A percentile compares a stretch with the other conserved stretches of the same genome.
phyloP scores from a whole-genome alignment of 441 rosid species.

The Manihot esculenta region DNA sequence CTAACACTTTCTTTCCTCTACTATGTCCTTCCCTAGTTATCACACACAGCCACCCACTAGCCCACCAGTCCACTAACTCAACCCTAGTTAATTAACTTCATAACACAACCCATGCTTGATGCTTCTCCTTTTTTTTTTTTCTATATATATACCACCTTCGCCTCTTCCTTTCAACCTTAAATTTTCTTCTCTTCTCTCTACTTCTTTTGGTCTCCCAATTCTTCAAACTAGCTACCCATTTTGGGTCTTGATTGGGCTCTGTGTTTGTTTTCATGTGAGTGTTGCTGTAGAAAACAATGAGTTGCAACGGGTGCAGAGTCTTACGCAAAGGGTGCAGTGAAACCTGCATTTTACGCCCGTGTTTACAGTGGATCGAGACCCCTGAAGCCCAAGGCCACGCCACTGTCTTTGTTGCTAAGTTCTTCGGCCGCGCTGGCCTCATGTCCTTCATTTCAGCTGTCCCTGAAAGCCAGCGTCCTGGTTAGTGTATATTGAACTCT shows the following conservation, averaged over 20 bases:
- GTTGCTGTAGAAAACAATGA: slow-evolving; percentile 28
- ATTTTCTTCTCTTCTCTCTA: not conserved
- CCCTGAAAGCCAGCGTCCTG: slow-evolving; percentile 46
- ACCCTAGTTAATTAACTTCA: slow-evolving; percentile 41
- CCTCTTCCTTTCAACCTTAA: not conserved
- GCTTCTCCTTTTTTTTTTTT: too few relatives aligned
- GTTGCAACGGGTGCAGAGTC: slow-evolving; percentile 68
- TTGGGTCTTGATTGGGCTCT: not conserved
- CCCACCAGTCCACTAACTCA: slow-evolving; percentile 24
- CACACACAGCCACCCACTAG: slow-evolving; percentile 8
- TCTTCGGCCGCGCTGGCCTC: slow-evolving; percentile 74
- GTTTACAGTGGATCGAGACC: slow-evolving; percentile 55
- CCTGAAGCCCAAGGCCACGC: slow-evolving; percentile 63
- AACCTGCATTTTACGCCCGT: slow-evolving; percentile 50
- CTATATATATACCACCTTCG: not conserved
- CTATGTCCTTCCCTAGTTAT: slow-evolving; percentile 1
- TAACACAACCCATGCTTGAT: slow-evolving; percentile 11
- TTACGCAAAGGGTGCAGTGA: slow-evolving; percentile 63
- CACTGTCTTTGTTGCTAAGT: slow-evolving; percentile 66
- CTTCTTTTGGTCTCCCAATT: too few relatives aligned
- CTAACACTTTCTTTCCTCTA: slow-evolving; percentile 18
- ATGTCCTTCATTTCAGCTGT: slow-evolving; percentile 57
- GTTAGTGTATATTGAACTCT: slow-evolving; percentile 22
- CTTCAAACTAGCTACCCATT: not conserved
- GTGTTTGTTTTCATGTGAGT: not conserved